A percentile compares a stretch with the other conserved stretches of the same genome.
Conservation (phyloP, 257 asterid species). For the Paraleonurus japonicus region DNA sequence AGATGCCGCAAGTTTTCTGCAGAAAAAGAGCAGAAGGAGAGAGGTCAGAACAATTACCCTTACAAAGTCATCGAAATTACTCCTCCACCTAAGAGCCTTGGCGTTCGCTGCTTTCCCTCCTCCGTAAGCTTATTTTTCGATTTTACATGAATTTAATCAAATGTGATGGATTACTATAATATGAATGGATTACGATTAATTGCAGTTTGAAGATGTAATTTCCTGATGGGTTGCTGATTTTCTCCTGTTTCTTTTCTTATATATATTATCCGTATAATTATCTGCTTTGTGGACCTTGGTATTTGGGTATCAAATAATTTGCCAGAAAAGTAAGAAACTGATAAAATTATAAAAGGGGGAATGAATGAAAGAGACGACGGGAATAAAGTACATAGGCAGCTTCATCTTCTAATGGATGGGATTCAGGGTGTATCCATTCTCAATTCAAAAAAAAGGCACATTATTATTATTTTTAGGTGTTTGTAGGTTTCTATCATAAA, state of each 20-base stretch:
- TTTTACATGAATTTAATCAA: neutral
- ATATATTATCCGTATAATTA: neutral
- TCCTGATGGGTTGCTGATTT: neutral
- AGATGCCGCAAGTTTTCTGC: slow-evolving; percentile 62
- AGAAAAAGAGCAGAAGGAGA: slow-evolving; percentile 72
- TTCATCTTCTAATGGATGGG: neutral
- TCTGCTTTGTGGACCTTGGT: slow-evolving; percentile 1
- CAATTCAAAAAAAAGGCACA: neutral
- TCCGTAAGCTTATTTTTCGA: slow-evolving; percentile 39
- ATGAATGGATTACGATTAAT: neutral
- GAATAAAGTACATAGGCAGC: neutral
- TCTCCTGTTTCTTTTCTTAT: neutral
- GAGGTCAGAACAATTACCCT: slow-evolving; percentile 63
- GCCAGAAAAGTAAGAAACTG: neutral
- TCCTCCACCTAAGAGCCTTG: slow-evolving; percentile 92
- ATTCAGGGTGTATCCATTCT: neutral
- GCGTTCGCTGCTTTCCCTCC: slow-evolving; percentile 78
- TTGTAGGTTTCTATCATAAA: neutral
- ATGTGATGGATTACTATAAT: neutral
- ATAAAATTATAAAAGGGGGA: neutral
- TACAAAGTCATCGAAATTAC: slow-evolving; percentile 78
- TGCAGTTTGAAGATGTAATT: neutral
- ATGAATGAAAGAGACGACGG: neutral
- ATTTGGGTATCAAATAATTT: neutral
- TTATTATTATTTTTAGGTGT: neutral